phyloP scores from a whole-genome alignment of 306 rosid genomes.

The Glycyrrhiza uralensis region DNA sequence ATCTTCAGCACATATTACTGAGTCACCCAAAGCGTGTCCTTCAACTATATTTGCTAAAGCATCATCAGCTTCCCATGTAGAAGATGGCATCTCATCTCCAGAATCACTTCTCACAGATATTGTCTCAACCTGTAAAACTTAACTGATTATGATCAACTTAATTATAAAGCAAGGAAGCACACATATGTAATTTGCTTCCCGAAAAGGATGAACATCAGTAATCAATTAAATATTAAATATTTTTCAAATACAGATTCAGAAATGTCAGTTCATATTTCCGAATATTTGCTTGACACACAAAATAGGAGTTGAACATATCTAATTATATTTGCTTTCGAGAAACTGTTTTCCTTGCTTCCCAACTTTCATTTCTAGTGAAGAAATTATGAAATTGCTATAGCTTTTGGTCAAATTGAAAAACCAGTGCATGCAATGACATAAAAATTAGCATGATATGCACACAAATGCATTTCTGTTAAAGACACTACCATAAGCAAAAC shows the following conservation, averaged over 20 bases:
- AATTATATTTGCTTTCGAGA: conserved; percentile 10
- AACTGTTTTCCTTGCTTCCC: conserved; percentile 2
- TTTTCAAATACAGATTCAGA: conserved; percentile 9
- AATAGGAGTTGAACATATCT: not conserved
- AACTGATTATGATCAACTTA: conserved; percentile 24
- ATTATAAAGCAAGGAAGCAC: conserved; percentile 12
- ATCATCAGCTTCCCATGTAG: conserved; percentile 37
- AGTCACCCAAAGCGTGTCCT: conserved; percentile 26
- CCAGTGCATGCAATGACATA: not conserved
- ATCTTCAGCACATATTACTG: conserved; percentile 13
- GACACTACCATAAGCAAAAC: conserved; percentile 5
- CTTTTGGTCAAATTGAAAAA: conserved; percentile 5
- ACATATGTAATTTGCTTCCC: not conserved
- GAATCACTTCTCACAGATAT: conserved; percentile 48
- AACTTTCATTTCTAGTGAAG: conserved; percentile 9
- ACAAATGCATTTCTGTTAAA: conserved; percentile 3
- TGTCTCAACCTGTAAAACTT: conserved; percentile 52
- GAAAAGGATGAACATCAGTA: conserved; percentile 6
- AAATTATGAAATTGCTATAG: not conserved
- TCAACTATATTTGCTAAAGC: conserved; percentile 31
- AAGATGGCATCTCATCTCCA: conserved; percentile 51
- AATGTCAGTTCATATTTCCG: not conserved
- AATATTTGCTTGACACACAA: not conserved
- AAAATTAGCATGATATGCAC: not conserved
- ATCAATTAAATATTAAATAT: conserved; percentile 8